A percentile compares a stretch with the other conserved stretches of the same genome.
Evolutionary conservation across 306 rosid species (phyloP).

Genomic region (Rosa rugosa): DNA sequence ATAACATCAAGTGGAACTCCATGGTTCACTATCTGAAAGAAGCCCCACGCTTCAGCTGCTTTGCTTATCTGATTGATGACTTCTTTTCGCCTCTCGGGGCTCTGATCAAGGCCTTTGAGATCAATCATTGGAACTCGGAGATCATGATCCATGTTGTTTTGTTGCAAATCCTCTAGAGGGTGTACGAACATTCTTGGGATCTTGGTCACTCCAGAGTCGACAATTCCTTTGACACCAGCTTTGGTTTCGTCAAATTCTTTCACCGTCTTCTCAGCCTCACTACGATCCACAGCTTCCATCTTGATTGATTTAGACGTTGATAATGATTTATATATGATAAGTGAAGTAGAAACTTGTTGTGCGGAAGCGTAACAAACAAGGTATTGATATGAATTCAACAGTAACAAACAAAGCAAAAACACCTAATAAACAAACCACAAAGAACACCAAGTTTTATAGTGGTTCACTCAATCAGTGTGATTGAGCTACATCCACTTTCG

Average conservation of each 20-base stretch:
- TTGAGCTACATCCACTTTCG: too few species aligned
- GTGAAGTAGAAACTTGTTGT: not conserved
- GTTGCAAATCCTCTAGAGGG: slow-evolving; percentile 41
- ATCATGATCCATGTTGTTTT: not conserved
- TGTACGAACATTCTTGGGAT: slow-evolving; percentile 55
- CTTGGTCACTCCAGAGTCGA: slow-evolving; percentile 36
- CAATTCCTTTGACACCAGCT: slow-evolving; percentile 60
- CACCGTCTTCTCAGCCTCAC: slow-evolving; percentile 40
- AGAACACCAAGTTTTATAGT: too few species aligned
- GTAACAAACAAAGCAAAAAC: too few species aligned
- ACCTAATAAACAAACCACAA: too few species aligned
- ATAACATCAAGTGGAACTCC: slow-evolving; percentile 26
- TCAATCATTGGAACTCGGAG: slow-evolving; percentile 44
- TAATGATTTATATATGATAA: not conserved
- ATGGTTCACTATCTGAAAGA: slow-evolving; percentile 62
- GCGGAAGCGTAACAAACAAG: too few species aligned
- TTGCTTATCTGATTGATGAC: slow-evolving; percentile 29
- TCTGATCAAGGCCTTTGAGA: slow-evolving; percentile 26
- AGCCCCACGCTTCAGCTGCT: slow-evolving; percentile 53
- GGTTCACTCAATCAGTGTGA: too few species aligned
- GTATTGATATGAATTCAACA: too few species aligned
- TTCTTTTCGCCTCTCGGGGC: slow-evolving; percentile 17
- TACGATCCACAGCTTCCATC: slow-evolving; percentile 18
- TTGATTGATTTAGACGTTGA: not conserved
- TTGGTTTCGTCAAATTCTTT: slow-evolving; percentile 38